Conservation (phyloP, 371 early-diverging fungal species). For the Lichtheimia hyalospora region DNA sequence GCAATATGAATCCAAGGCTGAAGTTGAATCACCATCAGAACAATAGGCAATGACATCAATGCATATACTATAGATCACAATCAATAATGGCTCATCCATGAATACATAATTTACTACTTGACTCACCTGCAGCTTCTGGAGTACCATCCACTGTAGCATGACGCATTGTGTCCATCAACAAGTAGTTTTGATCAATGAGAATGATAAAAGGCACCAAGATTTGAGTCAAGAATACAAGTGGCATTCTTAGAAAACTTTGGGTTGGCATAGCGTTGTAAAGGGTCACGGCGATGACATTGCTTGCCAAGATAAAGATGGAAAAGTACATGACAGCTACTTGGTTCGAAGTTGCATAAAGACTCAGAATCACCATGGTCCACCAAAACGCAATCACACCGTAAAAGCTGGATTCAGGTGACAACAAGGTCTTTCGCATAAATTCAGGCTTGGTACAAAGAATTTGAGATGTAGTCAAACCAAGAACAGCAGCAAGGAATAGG, state of each 20-base stretch:
- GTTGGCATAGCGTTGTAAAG: constrained; percentile 30
- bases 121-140: constrained; percentile 52
- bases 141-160: constrained; percentile 61
- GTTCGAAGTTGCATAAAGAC: constrained; percentile 24
- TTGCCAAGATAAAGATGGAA: constrained; percentile 35
- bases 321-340: constrained; percentile 46
- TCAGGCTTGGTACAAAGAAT: constrained; percentile 29
- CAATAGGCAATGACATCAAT: constrained; percentile 25
- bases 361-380: constrained; percentile 41
- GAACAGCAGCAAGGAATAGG: constrained; percentile 10
- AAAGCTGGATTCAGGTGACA: constrained; percentile 18
- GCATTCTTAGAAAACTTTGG: constrained; percentile 23
- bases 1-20: constrained; percentile 41
- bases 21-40: constrained; percentile 24
- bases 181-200: constrained; percentile 41
- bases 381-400: constrained; percentile 49
- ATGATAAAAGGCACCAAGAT: constrained; percentile 41
- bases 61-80: constrained; percentile 30
- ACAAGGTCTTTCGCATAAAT: constrained; percentile 4
- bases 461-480: constrained; percentile 23
- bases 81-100: constrained; percentile 16
- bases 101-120: constrained; percentile 18
- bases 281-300: constrained; percentile 32
- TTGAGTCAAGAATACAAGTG: constrained; percentile 38
- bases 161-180: constrained; percentile 54